These are phyloP conservation scores for Lentinula aciculospora DNA, from an alignment of 768 basidiomycete genomes.

Conservation along the genomic window DNA sequence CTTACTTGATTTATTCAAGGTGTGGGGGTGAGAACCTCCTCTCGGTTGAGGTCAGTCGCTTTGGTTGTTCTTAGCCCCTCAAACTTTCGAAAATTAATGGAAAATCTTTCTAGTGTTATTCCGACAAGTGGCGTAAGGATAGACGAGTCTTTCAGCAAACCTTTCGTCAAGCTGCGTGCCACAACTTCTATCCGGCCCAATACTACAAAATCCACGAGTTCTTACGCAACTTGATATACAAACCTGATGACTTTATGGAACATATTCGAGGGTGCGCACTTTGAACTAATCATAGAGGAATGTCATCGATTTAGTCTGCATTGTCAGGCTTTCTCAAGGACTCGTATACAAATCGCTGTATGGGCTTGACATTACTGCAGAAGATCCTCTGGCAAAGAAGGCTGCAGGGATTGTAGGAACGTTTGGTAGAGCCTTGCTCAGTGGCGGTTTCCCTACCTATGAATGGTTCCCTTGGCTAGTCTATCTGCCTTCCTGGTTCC, in stretches of 20 bases:
- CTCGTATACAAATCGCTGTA: conserved; percentile 27
- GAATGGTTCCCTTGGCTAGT: conserved; percentile 24
- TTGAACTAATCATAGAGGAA: neutral
- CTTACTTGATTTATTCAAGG: neutral
- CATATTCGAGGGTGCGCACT: conserved; percentile 13
- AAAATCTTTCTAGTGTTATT: conserved; percentile 22
- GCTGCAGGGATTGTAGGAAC: neutral
- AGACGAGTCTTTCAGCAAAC: conserved; percentile 30
- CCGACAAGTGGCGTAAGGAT: conserved; percentile 29
- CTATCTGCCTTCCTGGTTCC: conserved; percentile 23
- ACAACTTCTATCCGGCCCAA: conserved; percentile 26
- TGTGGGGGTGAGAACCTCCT: neutral
- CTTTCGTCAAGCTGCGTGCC: conserved; percentile 23
- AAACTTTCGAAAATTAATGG: too few species aligned
- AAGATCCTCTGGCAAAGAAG: conserved; percentile 14
- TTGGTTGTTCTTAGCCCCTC: neutral
- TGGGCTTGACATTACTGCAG: conserved; percentile 25
- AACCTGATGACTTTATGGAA: conserved; percentile 19
- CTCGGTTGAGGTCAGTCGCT: neutral
- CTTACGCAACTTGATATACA: conserved; percentile 20
- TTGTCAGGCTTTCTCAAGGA: conserved; percentile 14
- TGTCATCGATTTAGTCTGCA: neutral
- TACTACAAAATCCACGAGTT: conserved; percentile 23
- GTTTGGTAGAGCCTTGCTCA: neutral
- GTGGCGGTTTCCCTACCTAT: neutral